phyloP scores from a whole-genome alignment of 2,329 filamentous ascomycete species.

The Ceratocystis papillata region DNA sequence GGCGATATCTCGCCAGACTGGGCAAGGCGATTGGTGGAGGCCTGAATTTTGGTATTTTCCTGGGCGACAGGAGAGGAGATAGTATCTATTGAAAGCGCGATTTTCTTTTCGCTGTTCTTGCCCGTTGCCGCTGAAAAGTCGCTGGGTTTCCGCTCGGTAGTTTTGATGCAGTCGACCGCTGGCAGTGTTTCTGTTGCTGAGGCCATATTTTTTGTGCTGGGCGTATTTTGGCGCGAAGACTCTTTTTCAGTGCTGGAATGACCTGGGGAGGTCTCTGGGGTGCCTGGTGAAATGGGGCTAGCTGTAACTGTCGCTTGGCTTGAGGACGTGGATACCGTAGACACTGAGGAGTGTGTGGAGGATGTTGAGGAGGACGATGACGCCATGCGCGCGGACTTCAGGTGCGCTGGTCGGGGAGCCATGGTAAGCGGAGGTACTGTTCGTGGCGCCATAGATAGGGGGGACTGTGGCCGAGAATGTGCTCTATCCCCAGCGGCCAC shows the following conservation, averaged over 20 bases:
- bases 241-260: neutral
- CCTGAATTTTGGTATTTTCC: neutral
- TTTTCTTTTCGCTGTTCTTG: neutral
- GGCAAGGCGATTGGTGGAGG: neutral
- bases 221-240: neutral
- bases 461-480: constrained; percentile 17
- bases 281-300: neutral
- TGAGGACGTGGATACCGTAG: constrained; percentile 31
- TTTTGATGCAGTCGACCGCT: neutral
- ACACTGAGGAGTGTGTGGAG: constrained; percentile 27
- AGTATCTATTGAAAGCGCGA: neutral
- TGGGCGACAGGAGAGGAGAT: neutral
- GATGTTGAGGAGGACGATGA: constrained; percentile 31
- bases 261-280: neutral
- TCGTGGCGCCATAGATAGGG: constrained; percentile 15
- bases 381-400: constrained; percentile 16
- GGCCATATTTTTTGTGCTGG: constrained; percentile 9
- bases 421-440: constrained; percentile 20
- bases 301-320: constrained; percentile 29
- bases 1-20: neutral
- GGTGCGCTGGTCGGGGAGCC: constrained; percentile 20
- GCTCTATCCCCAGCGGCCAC: neutral
- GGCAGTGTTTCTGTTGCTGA: constrained; percentile 15
- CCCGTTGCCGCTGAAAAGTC: neutral
- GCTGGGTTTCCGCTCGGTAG: neutral